A percentile compares a stretch with the other conserved stretches of the same genome.
phyloP scores from a whole-genome alignment of 495 filamentous ascomycete genomes.

The Aspergillus panamensis region DNA sequence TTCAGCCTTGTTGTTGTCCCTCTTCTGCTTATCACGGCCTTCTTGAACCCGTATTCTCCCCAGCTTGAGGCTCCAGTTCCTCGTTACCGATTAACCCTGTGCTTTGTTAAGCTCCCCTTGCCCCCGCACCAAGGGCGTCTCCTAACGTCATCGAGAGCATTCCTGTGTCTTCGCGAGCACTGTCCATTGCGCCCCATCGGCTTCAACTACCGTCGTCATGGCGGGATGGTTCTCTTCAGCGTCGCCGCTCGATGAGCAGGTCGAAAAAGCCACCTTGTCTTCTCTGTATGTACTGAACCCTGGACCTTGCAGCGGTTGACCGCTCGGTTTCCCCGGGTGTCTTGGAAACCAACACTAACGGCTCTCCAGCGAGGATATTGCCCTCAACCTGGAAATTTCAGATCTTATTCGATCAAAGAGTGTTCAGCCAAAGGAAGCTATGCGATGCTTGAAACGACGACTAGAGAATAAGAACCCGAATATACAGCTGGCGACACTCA shows the following conservation, averaged over 20 bases:
- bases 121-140: slow-evolving; percentile 1
- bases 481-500: slow-evolving; percentile 86
- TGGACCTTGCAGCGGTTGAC: not conserved
- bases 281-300: slow-evolving; percentile 62
- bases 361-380: slow-evolving; percentile 80
- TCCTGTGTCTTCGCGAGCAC: too few relatives aligned
- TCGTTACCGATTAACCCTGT: not conserved
- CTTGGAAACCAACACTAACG: slow-evolving; percentile 8
- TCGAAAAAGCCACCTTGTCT: slow-evolving; percentile 89
- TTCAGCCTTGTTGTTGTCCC: not conserved
- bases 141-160: slow-evolving; percentile 29
- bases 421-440: slow-evolving; percentile 93
- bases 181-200: slow-evolving; percentile 6
- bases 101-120: not conserved
- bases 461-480: slow-evolving; percentile 97
- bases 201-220: slow-evolving; percentile 54
- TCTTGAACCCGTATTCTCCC: not conserved
- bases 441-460: slow-evolving; percentile 89
- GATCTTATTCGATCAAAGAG: slow-evolving; percentile 95
- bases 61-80: not conserved
- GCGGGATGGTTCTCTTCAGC: slow-evolving; percentile 87
- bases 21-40: slow-evolving; percentile 2
- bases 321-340: not conserved
- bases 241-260: slow-evolving; percentile 89
- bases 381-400: slow-evolving; percentile 94